A percentile compares a stretch with the other conserved stretches of the same genome.
These are phyloP conservation scores for Camellia japonica DNA, from an alignment of 148 eudicot species.

Conservation along the genomic window DNA sequence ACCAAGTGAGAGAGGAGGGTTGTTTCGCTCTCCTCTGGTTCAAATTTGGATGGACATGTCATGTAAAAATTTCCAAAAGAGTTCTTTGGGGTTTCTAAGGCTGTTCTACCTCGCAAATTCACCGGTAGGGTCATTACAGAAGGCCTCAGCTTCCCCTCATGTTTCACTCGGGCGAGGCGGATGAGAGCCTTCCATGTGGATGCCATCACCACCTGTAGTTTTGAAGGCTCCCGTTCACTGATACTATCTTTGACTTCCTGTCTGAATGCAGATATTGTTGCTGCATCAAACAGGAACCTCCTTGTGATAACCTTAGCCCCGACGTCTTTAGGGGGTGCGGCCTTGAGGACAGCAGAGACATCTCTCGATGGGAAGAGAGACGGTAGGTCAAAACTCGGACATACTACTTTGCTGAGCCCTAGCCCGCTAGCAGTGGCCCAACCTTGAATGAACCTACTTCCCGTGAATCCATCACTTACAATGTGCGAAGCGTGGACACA, in stretches of 20 bases:
- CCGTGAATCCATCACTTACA: constrained; percentile 8
- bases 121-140: neutral
- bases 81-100: neutral
- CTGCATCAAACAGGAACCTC: constrained; percentile 1
- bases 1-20: neutral
- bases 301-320: neutral
- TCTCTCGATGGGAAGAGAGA: constrained; percentile 1
- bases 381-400: neutral
- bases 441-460: neutral
- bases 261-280: neutral
- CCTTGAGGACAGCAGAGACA: neutral
- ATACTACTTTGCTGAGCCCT: neutral
- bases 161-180: neutral
- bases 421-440: neutral
- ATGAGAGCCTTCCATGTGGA: constrained; percentile 4
- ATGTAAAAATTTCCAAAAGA: neutral
- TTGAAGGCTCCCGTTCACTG: neutral
- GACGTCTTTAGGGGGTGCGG: neutral
- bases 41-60: neutral
- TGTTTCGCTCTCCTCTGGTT: neutral
- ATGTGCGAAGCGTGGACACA: neutral
- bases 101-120: constrained; percentile 1
- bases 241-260: neutral
- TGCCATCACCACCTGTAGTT: neutral
- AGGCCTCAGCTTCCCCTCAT: neutral